A percentile compares a stretch with the other conserved stretches of the same genome.
phyloP scores from a whole-genome alignment of 768 basidiomycete genomes.

The Leccinum rimulosum region DNA sequence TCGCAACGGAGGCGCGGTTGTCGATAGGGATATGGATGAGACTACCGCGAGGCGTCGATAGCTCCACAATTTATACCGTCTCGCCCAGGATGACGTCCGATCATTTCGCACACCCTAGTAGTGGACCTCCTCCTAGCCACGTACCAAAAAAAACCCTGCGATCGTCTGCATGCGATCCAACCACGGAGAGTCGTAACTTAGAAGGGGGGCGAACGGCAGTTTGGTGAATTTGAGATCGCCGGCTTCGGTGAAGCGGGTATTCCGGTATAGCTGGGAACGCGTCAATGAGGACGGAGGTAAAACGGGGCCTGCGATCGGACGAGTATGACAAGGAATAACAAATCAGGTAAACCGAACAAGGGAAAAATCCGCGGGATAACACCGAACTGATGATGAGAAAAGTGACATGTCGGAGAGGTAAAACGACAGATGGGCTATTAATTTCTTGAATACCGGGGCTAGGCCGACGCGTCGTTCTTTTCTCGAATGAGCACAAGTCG shows the following conservation, averaged over 20 bases:
- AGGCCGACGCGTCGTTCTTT: not conserved
- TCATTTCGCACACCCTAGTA: constrained; percentile 1
- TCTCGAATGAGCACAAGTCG: not conserved
- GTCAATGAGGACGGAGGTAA: constrained; percentile 9
- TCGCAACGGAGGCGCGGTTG: not conserved
- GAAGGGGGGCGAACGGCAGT: not conserved
- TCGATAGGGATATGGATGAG: not conserved
- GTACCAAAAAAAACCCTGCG: not conserved
- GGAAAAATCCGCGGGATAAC: constrained; percentile 5
- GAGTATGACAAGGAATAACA: constrained; percentile 3
- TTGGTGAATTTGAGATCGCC: constrained; percentile 11
- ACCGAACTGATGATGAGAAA: constrained; percentile 6
- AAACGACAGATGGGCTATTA: not conserved
- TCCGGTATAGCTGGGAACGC: constrained; percentile 18
- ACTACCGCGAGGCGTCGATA: constrained; percentile 6
- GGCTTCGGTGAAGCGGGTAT: constrained; percentile 20
- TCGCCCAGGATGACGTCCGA: constrained; percentile 3
- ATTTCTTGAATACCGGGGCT: constrained; percentile 19
- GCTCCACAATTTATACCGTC: constrained; percentile 14
- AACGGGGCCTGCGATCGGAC: constrained; percentile 16
- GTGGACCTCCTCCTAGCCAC: not conserved
- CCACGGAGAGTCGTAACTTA: not conserved
- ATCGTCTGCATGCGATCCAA: not conserved
- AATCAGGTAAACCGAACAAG: not conserved
- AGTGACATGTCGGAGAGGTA: not conserved